A percentile compares a stretch with the other conserved stretches of the same genome.
These are phyloP conservation scores for Suhomyces wounanorum DNA, from an alignment of 1,139 yeast genomes.

Conservation along the genomic window DNA sequence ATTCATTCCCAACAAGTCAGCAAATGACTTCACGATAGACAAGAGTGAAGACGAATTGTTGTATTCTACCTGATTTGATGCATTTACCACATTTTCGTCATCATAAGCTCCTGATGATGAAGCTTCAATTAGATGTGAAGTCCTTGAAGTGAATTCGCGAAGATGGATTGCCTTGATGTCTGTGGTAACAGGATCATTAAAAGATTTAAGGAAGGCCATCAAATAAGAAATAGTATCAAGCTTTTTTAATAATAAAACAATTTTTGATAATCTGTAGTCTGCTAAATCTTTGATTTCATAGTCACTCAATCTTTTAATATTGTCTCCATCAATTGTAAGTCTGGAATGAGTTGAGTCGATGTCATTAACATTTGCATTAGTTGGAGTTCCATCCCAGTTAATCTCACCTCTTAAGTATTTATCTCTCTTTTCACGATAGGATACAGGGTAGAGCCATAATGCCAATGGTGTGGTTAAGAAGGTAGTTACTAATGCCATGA, in stretches of 20 bases:
- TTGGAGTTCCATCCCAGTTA: slow-evolving; percentile 39
- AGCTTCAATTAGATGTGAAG: slow-evolving; percentile 68
- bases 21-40: slow-evolving; percentile 55
- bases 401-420: slow-evolving; percentile 41
- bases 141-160: slow-evolving; percentile 62
- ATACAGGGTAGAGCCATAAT: slow-evolving; percentile 56
- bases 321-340: slow-evolving; percentile 2
- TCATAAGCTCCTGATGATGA: slow-evolving; percentile 33
- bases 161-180: slow-evolving; percentile 58
- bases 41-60: slow-evolving; percentile 50
- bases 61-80: slow-evolving; percentile 29
- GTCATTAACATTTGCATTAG: slow-evolving; percentile 1
- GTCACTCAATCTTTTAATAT: slow-evolving; percentile 11
- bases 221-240: slow-evolving; percentile 37
- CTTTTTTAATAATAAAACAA: slow-evolving; percentile 32
- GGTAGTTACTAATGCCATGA: slow-evolving; percentile 77
- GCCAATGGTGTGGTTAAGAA: slow-evolving; percentile 76
- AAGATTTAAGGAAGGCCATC: slow-evolving; percentile 33
- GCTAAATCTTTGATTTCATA: slow-evolving; percentile 20
- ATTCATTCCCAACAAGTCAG: slow-evolving; percentile 50
- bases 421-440: slow-evolving; percentile 57
- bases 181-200: slow-evolving; percentile 26
- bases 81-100: slow-evolving; percentile 15
- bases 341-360: slow-evolving; percentile 1
- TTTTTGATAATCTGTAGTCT: slow-evolving; percentile 24